These are phyloP conservation scores for Colletotrichum sp. DNA, from an alignment of 2,329 filamentous ascomycete species.

Conservation along the genomic window DNA sequence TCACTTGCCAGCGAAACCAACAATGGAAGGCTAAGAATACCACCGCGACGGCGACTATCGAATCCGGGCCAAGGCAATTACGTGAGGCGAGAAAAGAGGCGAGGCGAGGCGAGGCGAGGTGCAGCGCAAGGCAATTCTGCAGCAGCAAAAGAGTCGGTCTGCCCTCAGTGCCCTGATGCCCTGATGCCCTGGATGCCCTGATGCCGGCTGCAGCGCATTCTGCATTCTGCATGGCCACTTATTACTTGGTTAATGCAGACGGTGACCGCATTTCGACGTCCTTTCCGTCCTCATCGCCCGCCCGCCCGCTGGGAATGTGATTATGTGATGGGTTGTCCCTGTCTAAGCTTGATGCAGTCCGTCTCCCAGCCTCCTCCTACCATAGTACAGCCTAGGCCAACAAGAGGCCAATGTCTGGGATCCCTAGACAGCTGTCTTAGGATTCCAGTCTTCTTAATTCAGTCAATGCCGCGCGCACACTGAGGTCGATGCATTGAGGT, in stretches of 20 bases:
- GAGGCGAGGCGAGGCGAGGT: background rate
- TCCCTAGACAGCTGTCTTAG: background rate
- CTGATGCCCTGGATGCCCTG: background rate
- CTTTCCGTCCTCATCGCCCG: background rate
- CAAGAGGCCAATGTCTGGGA: background rate
- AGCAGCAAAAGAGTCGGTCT: background rate
- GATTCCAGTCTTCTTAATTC: background rate
- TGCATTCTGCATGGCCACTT: background rate
- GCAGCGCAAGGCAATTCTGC: background rate
- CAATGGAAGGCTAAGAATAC: background rate
- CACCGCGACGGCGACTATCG: slow-evolving; percentile 1
- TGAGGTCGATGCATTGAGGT: background rate
- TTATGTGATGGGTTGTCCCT: slow-evolving; percentile 11
- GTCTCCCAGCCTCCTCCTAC: background rate
- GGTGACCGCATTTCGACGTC: background rate
- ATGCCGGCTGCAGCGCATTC: background rate
- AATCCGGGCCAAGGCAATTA: background rate
- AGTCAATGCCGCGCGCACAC: background rate
- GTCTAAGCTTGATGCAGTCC: background rate
- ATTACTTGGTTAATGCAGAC: background rate
- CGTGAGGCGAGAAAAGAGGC: background rate
- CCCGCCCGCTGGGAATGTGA: background rate
- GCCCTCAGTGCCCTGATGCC: background rate
- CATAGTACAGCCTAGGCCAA: background rate
- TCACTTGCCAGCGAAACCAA: background rate